Base-by-base conservation (phyloP, 163 green algal species). In the Prototheca cutis region DNA sequence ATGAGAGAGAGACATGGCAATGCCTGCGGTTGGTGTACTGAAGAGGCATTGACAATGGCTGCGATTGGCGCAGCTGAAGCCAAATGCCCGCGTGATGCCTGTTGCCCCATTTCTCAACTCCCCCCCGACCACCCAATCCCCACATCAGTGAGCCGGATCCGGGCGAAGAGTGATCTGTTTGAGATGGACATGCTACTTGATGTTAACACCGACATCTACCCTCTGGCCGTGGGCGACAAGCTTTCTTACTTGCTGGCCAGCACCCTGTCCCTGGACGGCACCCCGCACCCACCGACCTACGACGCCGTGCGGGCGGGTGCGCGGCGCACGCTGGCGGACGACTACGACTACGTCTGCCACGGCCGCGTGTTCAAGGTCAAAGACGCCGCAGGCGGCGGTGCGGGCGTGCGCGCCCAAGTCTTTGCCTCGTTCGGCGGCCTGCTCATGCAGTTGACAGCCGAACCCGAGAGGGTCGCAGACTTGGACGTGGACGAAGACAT, bases 281-380 rank as follows among this genome's bases (percentile, higher is more conserved):
- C 69, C 3, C 59, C 73, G 3, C 54, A 64, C 30, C 51, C 25
- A 45, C 21, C 48, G 7, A 66, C 55, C n/a, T 74, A 54, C 47
- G 67, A 65, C 49, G 45, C 47, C 28, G 56, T 63, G 42, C 10
- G 59, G 28, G 40, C 13, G n/a, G 55, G 36, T 40, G 64, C 24
- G 18, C 34, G 48, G 23, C 63, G 75, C 30, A 87, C 73, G 3
- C 75, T 96, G 17, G 86, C 90, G 78, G 90, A 97, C 83, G 73
- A 82, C 25, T 98, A 88, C 67, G 91, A 98, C 27, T 98, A 97
- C 71, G 91, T 98, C 7, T 96, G 95, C 84, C 78, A 95, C 71
- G 91, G 91, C 53, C 90, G 91, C 74, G 78, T 96, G 19, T 96
- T 93, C 79, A 96, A 96, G 67, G 92, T 85, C 75, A 84, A 82